These are phyloP conservation scores for Rasamsonia emersonii DNA, from an alignment of 2,329 filamentous ascomycete species.

Conservation along the genomic window DNA sequence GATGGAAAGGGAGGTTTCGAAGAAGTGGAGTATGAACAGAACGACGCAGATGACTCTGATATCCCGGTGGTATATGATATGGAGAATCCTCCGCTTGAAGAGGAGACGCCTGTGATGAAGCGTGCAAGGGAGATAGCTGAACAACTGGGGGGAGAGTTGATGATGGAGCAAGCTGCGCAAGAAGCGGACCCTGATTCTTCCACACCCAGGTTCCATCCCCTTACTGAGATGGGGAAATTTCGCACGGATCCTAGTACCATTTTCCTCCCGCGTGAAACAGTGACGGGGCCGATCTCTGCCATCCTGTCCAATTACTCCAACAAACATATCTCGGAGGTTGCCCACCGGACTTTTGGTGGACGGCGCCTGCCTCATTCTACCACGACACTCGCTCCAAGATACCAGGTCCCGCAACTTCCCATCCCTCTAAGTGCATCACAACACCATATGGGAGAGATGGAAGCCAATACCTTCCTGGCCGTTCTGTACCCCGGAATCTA, in stretches of 20 bases:
- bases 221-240: constrained; percentile 67
- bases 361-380: constrained; percentile 66
- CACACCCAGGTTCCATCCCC: constrained; percentile 56
- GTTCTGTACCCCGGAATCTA: constrained; percentile 55
- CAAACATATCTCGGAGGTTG: constrained; percentile 65
- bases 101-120: constrained; percentile 23
- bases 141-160: constrained; percentile 31
- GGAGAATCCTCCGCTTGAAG: constrained; percentile 16
- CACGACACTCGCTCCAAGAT: constrained; percentile 52
- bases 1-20: constrained; percentile 31
- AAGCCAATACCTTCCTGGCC: constrained; percentile 52
- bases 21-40: constrained; percentile 21
- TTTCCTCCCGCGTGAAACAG: constrained; percentile 59
- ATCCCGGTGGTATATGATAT: constrained; percentile 21
- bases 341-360: constrained; percentile 70
- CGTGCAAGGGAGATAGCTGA: constrained; percentile 31
- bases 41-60: constrained; percentile 14
- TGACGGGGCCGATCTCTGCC: constrained; percentile 61
- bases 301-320: constrained; percentile 61
- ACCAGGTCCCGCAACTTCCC: constrained; percentile 45
- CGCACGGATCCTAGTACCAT: constrained; percentile 65
- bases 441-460: constrained; percentile 51
- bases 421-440: constrained; percentile 51
- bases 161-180: constrained; percentile 35
- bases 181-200: constrained; percentile 33